Conservation (phyloP, 2,329 filamentous ascomycete species). For the Arthroderma sp. region DNA sequence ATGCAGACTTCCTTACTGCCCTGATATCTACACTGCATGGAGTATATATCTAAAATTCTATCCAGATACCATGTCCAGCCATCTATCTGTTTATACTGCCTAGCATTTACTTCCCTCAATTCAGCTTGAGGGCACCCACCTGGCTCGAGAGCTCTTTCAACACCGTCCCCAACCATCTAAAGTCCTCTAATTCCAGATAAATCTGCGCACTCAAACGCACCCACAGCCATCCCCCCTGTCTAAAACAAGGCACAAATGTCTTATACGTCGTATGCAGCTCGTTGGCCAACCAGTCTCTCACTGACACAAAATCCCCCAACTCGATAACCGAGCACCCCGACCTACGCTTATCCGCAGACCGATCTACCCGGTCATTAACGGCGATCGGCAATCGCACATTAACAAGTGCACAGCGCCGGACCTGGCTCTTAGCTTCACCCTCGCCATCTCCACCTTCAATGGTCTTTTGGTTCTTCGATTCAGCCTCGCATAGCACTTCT, state of each 20-base stretch:
- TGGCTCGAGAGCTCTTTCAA: conserved; percentile 45
- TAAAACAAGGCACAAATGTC: conserved; percentile 56
- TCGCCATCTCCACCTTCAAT: not conserved
- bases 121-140: conserved; percentile 20
- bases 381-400: conserved; percentile 62
- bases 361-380: conserved; percentile 11
- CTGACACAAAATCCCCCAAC: conserved; percentile 26
- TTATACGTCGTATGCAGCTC: conserved; percentile 46
- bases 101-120: too few species aligned
- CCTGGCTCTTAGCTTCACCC: conserved; percentile 10
- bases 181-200: conserved; percentile 70
- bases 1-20: too few species aligned
- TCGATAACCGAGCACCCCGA: conserved; percentile 18
- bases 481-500: conserved; percentile 48
- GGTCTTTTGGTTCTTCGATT: conserved; percentile 14
- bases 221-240: conserved; percentile 53
- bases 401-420: conserved; percentile 55
- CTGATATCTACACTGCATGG: too few species aligned
- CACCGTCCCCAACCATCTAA: conserved; percentile 51
- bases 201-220: conserved; percentile 65
- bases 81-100: too few species aligned
- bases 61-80: not conserved
- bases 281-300: conserved; percentile 46
- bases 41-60: not conserved
- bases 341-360: conserved; percentile 12